Base-by-base conservation (phyloP, 768 basidiomycete species). In the Pleurotus citrinopileatus region DNA sequence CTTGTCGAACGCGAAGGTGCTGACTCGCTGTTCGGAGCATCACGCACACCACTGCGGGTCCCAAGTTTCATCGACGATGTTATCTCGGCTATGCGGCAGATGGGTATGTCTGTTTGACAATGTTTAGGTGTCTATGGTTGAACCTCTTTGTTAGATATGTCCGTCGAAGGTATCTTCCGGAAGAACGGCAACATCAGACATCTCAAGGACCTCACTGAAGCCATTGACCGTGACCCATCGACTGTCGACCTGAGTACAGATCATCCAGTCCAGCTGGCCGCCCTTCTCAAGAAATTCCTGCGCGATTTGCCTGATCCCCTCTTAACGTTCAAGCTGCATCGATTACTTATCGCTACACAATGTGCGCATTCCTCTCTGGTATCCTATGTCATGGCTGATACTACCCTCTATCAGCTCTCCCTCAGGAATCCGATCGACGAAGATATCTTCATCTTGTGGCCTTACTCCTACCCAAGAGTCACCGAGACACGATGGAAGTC, bases 51-150 rank as follows among this genome's bases (percentile, higher is more conserved):
- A 5, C 64, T 99, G 58, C 79, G 92, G 60, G 87, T 99, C 19
- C 97, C 97, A 12, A 98, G 93, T 68, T 98, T 99, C 67, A 91
- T 99, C 54, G 97, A 99, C 67, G 97, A 99, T 64, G 92, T 97
- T 55, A 84, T 99, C 42, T 96, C 94, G 47, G 94, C 97, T 9
- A 98, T 99, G 97, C 81, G 90, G 65, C 95, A 98, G 68, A 98
- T 98, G 97, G 96, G 96, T 97, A 36, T 38, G 28, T 23, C 12
- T 32, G 17, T 25, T 51, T 55, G 19, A 57, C 38, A 43, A 29
- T 28, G 51, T 7, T 29, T 8, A 27, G 17, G 28, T 44, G 27
- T 65, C 10, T 53, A n/a, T 17, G 12, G 52, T 56, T 48, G 29
- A 48, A 59, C 9, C 23, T 20, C 42, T 42, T 29, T 48, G 48